Evolutionary conservation across 345 rosid genomes (phyloP), one percentile per base, ranked within the genome.

Genomic region (Lepidium aucheri): DNA sequence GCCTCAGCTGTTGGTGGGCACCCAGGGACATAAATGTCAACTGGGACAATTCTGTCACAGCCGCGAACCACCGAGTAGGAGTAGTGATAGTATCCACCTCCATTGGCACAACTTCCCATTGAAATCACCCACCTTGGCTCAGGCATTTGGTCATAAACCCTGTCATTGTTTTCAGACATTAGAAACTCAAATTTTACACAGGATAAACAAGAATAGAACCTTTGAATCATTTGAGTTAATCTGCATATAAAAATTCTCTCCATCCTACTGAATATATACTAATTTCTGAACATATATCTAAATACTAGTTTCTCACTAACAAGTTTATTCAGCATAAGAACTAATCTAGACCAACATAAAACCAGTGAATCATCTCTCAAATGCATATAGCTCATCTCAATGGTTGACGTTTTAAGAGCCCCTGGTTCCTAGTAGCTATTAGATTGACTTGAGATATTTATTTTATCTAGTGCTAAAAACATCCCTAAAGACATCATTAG

Each of bases 1-100:
- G 99, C 99, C 83, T 90, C 99, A 0, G 97, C 99, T 9, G 99
- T 88, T 24, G 97, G 96, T 43, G 97, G 99, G 76, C 99, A 94
- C 42, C 99, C 99, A 0, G 96, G 99, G 65, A 94, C 97, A 34
- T 90, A 88, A 14, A 90, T 94, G 77, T 94, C 97, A 3, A 94
- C 97, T 0, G 96, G 99, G 39, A 94, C 99, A 32, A 94, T 94
- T 79, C 99, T 83, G 77, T 94, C 97, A 51, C 99, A 94, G 39
- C 99, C 99, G 26, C 97, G 76, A 41, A 94, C 99, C 35, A 90
- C 97, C 0, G 99, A 85, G 84, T 94, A 94, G 13, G 96, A 94
- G 85, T 94, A 90, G 77, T 94, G 97, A 68, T 90, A 90, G 85
- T 91, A 94, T 55, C 97, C 97, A 24, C 99, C 99, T 55, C 96